phyloP scores from a whole-genome alignment of 257 asterid genomes.

The Lavandula angustifolia region DNA sequence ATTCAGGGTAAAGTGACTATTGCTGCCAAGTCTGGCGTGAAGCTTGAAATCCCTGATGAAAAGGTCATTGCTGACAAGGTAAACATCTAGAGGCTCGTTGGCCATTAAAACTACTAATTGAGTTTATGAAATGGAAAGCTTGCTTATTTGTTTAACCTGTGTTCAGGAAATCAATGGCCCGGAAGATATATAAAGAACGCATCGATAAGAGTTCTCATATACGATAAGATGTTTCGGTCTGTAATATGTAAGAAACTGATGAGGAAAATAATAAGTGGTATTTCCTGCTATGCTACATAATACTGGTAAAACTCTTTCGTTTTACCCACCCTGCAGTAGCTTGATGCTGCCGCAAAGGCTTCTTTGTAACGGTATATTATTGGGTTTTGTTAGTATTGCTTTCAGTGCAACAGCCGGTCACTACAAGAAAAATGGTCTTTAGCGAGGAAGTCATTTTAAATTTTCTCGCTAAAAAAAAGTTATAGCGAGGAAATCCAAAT shows the following conservation, averaged over 20 bases:
- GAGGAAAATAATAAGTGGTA: constrained; percentile 32
- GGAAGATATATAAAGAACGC: constrained; percentile 56
- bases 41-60: constrained; percentile 84
- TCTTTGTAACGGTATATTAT: constrained; percentile 10
- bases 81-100: constrained; percentile 9
- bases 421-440: too few species aligned
- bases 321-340: neutral
- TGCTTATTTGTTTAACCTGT: constrained; percentile 15
- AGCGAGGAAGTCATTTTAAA: too few species aligned
- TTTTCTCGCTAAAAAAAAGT: too few species aligned
- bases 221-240: constrained; percentile 25
- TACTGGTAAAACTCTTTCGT: constrained; percentile 8
- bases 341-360: constrained; percentile 25
- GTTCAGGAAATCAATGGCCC: constrained; percentile 80
- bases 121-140: too few species aligned
- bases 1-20: constrained; percentile 79
- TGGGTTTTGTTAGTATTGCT: too few species aligned
- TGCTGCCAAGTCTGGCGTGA: constrained; percentile 71
- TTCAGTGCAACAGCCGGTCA: too few species aligned
- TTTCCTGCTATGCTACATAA: constrained; percentile 21
- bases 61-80: constrained; percentile 81
- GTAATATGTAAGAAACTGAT: constrained; percentile 30
- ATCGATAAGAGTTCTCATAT: constrained; percentile 2
- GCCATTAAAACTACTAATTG: neutral
- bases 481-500: too few species aligned